Evolutionary conservation across 164 flowering plant species (phyloP).

Genomic region (Saururus chinensis): DNA sequence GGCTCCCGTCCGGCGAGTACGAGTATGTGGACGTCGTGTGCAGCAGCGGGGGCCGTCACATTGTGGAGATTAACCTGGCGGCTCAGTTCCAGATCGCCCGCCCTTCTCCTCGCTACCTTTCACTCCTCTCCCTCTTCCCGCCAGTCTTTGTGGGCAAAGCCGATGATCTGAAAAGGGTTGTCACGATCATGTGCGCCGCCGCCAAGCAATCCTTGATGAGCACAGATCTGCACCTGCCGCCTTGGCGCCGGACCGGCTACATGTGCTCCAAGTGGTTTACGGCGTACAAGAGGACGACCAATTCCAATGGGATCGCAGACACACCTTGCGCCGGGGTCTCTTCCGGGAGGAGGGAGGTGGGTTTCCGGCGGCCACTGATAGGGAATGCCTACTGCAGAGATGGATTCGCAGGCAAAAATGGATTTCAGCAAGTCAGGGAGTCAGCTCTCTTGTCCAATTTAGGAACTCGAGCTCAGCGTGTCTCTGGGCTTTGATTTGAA

Average conservation of each 20-base stretch:
- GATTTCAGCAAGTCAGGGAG: too few species aligned
- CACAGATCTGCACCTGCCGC: constrained; percentile 50
- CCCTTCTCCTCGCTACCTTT: constrained; percentile 32
- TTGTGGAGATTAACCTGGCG: constrained; percentile 35
- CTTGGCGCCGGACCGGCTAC: constrained; percentile 73
- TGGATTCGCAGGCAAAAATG: too few species aligned
- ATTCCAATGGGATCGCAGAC: too few species aligned
- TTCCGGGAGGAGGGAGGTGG: too few species aligned
- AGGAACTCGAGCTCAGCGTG: too few species aligned
- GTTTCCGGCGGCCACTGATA: too few species aligned
- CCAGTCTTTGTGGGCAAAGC: constrained; percentile 29
- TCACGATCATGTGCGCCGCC: constrained; percentile 49
- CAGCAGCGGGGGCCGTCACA: constrained; percentile 27
- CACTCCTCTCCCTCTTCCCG: constrained; percentile 42
- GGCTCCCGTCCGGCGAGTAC: constrained; percentile 40
- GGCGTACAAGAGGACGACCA: constrained; percentile 39
- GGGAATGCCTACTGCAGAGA: too few species aligned
- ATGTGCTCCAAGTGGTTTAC: constrained; percentile 69
- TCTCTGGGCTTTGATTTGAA: too few species aligned
- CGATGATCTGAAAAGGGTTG: constrained; percentile 44
- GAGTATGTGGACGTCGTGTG: constrained; percentile 57
- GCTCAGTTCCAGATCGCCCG: constrained; percentile 70
- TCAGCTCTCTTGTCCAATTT: too few species aligned
- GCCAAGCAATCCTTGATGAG: constrained; percentile 47
- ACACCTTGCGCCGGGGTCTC: too few species aligned